These are phyloP conservation scores for Neonectria coccinea DNA, from an alignment of 2,329 filamentous ascomycete species.

Conservation along the genomic window DNA sequence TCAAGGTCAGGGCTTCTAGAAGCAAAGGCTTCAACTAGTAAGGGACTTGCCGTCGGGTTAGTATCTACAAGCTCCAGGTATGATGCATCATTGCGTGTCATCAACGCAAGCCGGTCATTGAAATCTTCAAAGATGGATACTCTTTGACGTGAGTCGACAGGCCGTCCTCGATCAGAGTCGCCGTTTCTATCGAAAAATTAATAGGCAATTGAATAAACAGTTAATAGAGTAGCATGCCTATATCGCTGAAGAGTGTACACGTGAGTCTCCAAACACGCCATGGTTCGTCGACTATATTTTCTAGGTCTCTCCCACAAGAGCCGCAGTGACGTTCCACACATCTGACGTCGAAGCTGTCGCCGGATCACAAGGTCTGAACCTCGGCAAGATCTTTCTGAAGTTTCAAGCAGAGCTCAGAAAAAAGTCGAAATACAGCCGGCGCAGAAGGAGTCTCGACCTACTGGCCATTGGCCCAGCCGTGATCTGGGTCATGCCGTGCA, in stretches of 20 bases:
- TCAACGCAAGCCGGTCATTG: not conserved
- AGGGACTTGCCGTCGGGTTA: slow-evolving; percentile 9
- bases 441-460: slow-evolving; percentile 18
- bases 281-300: slow-evolving; percentile 29
- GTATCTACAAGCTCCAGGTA: slow-evolving; percentile 10
- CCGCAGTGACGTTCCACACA: slow-evolving; percentile 13
- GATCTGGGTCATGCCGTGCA: slow-evolving; percentile 31
- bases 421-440: not conserved
- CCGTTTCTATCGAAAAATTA: slow-evolving; percentile 17
- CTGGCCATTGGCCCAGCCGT: slow-evolving; percentile 29
- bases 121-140: slow-evolving; percentile 24
- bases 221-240: too few species aligned
- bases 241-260: too few species aligned
- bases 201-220: too few species aligned
- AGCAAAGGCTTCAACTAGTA: slow-evolving; percentile 14
- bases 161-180: slow-evolving; percentile 16
- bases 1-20: slow-evolving; percentile 23
- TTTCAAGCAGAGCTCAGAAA: not conserved
- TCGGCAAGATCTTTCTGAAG: slow-evolving; percentile 19
- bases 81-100: not conserved
- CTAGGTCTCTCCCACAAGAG: slow-evolving; percentile 21
- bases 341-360: slow-evolving; percentile 28
- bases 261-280: not conserved
- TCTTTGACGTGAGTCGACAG: slow-evolving; percentile 22
- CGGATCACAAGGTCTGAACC: slow-evolving; percentile 24